Evolutionary conservation across 2,329 filamentous ascomycete species (phyloP), one percentile per base, ranked within the genome.

Genomic region (Colletotrichum incanum): DNA sequence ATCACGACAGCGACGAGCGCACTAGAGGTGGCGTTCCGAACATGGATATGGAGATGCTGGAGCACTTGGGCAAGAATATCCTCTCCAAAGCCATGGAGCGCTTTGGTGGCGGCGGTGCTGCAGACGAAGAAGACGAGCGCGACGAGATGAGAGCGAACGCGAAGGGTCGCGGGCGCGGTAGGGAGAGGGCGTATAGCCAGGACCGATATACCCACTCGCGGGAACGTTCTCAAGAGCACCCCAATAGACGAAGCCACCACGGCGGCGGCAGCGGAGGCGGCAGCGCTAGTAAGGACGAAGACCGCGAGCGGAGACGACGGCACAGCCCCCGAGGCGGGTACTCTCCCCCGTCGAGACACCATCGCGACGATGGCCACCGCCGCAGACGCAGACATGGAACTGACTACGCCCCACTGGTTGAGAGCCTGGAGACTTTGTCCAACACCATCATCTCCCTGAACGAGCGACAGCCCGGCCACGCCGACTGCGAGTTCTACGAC

Each of bases 401-500:
- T 23, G 62, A 62, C 56, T 73, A 65, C 58, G 63, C 50, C 6
- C 68, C 72, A 6, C 59, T 74, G 5, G 56, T 63, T n/a, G 34
- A 41, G 6, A 52, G 60, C 41, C n/a, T 74, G 49, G 73, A 74
- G 61, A 65, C 52, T 11, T 56, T 74, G 23, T 73, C 73, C 23
- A 67, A 67, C 14, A 58, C 71, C 14, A 41, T 74, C 45, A 72
- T 64, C 16, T 73, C 67, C 3, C 45, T 74, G 20, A 73, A 73
- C 56, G 73, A 64, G 50, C 60, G 67, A 8, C 67, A 73, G 20
- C 54, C 71, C 14, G 67, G 60, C 14, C 73, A 74, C 12, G 54
- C 60, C 23, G 67, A 68, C 39, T 74, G 73, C 34, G 71, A 73
- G 49, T 74, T 73, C 23, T 73, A 74, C 56, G 64, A 73, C 4